Evolutionary conservation across 2,329 filamentous ascomycete species (phyloP).

Genomic region (Lachnellula occidentalis): DNA sequence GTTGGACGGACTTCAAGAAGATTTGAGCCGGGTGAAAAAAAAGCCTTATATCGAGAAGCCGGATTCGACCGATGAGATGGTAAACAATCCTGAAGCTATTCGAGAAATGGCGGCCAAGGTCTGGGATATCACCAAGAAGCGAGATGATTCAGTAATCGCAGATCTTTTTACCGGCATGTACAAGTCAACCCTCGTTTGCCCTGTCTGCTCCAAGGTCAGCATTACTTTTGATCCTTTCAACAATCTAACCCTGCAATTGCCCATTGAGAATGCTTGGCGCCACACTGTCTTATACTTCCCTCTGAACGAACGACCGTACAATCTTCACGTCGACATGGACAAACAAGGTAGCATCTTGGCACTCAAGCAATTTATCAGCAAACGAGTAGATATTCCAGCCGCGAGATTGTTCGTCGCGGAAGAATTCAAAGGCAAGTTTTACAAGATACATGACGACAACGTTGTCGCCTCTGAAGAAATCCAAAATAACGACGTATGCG

Average conservation of each 20-base stretch:
- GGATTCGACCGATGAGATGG: conserved; percentile 94
- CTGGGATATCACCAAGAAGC: conserved; percentile 84
- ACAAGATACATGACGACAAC: conserved; percentile 74
- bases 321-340: conserved; percentile 73
- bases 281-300: conserved; percentile 74
- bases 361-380: conserved; percentile 67
- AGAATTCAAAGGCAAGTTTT: conserved; percentile 78
- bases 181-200: conserved; percentile 94
- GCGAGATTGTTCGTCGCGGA: conserved; percentile 74
- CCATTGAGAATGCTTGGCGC: conserved; percentile 77
- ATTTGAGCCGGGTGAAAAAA: conserved; percentile 86
- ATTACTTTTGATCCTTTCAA: conserved; percentile 99
- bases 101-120: conserved; percentile 80
- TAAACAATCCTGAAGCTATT: conserved; percentile 74
- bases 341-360: conserved; percentile 65
- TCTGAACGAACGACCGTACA: conserved; percentile 62
- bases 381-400: conserved; percentile 57
- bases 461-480: conserved; percentile 69
- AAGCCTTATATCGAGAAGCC: conserved; percentile 98
- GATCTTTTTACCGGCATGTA: conserved; percentile 97
- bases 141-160: conserved; percentile 91
- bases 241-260: conserved; percentile 84
- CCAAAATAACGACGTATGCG: conserved; percentile 53
- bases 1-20: conserved; percentile 90
- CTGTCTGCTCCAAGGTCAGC: conserved; percentile 87